A percentile compares a stretch with the other conserved stretches of the same genome.
Evolutionary conservation across 106 monocot species (phyloP).

Genomic region (Amphibolis antarctica): DNA sequence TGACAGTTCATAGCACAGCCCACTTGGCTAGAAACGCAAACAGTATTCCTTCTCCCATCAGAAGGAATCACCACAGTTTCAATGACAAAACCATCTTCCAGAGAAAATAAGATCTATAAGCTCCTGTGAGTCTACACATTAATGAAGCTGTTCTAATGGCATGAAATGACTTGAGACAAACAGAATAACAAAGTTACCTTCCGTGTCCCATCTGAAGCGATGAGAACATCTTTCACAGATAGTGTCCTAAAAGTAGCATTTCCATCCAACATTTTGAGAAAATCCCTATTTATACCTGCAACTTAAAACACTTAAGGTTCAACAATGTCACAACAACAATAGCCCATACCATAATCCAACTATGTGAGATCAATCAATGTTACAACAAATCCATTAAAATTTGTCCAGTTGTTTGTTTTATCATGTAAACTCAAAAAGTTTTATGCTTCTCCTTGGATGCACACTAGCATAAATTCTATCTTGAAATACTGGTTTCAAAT

Average conservation of each 20-base stretch:
- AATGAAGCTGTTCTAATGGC: slow-evolving; percentile 22
- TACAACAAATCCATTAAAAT: too few relatives aligned
- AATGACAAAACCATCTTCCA: slow-evolving; percentile 72
- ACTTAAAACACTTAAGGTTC: not conserved
- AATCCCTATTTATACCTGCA: slow-evolving; percentile 90
- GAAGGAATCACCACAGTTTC: slow-evolving; percentile 96
- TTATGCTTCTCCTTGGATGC: too few relatives aligned
- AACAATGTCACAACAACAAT: too few relatives aligned
- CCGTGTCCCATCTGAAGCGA: slow-evolving; percentile 76
- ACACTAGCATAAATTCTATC: too few relatives aligned
- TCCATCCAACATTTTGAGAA: slow-evolving; percentile 59
- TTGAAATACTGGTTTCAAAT: not conserved
- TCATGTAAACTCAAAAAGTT: too few relatives aligned
- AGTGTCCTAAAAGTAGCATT: slow-evolving; percentile 50
- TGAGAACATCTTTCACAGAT: slow-evolving; percentile 61
- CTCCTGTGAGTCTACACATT: slow-evolving; percentile 39
- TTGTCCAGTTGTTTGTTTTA: too few relatives aligned
- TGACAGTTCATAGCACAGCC: slow-evolving; percentile 99
- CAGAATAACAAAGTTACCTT: slow-evolving; percentile 40
- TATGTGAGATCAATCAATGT: too few relatives aligned
- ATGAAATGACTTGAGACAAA: slow-evolving; percentile 3
- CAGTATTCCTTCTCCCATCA: slow-evolving; percentile 62
- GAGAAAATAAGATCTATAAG: slow-evolving; percentile 82
- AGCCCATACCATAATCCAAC: too few relatives aligned
- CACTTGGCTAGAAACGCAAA: slow-evolving; percentile 99